Conservation (phyloP, 768 basidiomycete genomes). For the Termitomyces sp. region DNA sequence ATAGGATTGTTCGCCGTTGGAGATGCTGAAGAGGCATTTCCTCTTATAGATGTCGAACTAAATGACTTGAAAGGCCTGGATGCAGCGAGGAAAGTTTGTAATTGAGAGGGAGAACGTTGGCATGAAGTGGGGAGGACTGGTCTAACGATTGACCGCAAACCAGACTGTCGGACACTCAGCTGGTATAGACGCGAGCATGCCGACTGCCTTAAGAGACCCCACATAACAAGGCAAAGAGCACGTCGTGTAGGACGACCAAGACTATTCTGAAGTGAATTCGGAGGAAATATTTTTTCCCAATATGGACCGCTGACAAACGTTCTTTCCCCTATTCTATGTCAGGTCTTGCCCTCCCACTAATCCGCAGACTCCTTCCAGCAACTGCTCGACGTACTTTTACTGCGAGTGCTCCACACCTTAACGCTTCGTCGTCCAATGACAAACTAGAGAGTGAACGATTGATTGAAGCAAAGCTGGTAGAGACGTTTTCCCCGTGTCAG, state of each 20-base stretch:
- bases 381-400: constrained; percentile 26
- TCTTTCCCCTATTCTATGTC: not conserved
- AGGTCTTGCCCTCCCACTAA: constrained; percentile 26
- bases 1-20: constrained; percentile 37
- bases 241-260: constrained; percentile 13
- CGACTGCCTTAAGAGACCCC: constrained; percentile 19
- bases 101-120: not conserved
- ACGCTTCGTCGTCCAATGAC: constrained; percentile 13
- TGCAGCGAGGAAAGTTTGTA: constrained; percentile 8
- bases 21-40: not conserved
- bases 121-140: not conserved
- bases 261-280: not conserved
- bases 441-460: constrained; percentile 55
- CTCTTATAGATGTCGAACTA: not conserved
- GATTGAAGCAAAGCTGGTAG: constrained; percentile 69
- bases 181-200: constrained; percentile 6
- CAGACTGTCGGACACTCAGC: not conserved
- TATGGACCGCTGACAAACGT: constrained; percentile 5
- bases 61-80: constrained; percentile 1
- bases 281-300: not conserved
- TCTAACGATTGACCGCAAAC: not conserved
- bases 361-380: constrained; percentile 23
- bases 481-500: constrained; percentile 72
- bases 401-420: constrained; percentile 14
- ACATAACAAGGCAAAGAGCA: constrained; percentile 4